Evolutionary conservation across 306 rosid genomes (phyloP).

Genomic region (Hippophae tibetana): DNA sequence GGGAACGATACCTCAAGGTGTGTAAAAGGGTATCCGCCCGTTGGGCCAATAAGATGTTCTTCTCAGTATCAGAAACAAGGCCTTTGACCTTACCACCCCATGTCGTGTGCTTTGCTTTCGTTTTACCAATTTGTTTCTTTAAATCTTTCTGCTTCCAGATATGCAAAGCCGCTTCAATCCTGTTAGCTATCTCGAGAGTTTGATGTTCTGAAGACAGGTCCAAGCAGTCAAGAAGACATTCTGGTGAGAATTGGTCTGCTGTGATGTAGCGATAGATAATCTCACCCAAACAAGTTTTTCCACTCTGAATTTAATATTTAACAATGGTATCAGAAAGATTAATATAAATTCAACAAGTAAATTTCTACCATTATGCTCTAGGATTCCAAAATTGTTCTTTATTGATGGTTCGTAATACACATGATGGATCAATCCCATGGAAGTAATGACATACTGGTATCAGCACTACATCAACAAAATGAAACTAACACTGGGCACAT

Average conservation of each 20-base stretch:
- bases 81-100: conserved; percentile 97
- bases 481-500: too few relatives aligned
- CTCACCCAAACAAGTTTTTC: conserved; percentile 83
- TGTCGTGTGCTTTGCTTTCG: conserved; percentile 50
- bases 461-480: too few relatives aligned
- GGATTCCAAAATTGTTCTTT: too few relatives aligned
- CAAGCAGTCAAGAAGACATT: conserved; percentile 68
- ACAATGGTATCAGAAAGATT: conserved; percentile 4
- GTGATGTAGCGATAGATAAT: conserved; percentile 71
- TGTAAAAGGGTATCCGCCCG: conserved; percentile 74
- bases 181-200: conserved; percentile 68
- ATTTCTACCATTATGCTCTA: too few relatives aligned
- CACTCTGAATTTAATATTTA: conserved; percentile 37
- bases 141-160: conserved; percentile 71
- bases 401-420: too few relatives aligned
- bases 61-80: conserved; percentile 54
- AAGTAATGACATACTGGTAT: too few relatives aligned
- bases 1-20: conserved; percentile 64
- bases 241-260: conserved; percentile 61
- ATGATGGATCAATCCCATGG: too few relatives aligned
- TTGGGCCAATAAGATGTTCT: conserved; percentile 44
- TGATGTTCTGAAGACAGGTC: conserved; percentile 93
- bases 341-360: background rate
- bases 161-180: conserved; percentile 80
- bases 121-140: conserved; percentile 38